These are phyloP conservation scores for Gynandropsis gynandra DNA, from an alignment of 345 rosid genomes.

Conservation along the genomic window DNA sequence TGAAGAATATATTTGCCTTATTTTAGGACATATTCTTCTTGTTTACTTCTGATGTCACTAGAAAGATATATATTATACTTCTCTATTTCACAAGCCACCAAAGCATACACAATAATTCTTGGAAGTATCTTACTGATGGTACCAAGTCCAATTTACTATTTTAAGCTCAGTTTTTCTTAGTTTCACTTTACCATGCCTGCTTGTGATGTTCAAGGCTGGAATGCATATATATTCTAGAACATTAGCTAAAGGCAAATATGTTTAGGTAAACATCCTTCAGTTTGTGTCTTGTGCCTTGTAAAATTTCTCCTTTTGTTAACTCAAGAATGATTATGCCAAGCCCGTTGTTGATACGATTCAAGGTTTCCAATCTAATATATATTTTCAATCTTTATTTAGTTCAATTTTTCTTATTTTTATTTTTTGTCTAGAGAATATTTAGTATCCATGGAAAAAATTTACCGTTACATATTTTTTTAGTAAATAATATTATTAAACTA, in stretches of 20 bases:
- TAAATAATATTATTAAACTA: no score
- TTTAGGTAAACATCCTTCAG: conserved; percentile 48
- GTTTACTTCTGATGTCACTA: no score
- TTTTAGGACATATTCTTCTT: no score
- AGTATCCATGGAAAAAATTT: no score
- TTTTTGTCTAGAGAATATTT: no score
- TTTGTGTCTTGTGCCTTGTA: background rate
- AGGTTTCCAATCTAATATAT: no score
- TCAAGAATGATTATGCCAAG: no score
- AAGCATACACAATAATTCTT: background rate
- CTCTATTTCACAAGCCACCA: background rate
- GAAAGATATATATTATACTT: no score
- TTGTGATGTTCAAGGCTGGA: conserved; percentile 57
- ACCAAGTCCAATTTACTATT: background rate
- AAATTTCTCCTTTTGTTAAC: conserved; percentile 7
- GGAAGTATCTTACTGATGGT: conserved; percentile 1
- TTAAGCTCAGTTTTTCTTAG: background rate
- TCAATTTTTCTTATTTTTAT: no score
- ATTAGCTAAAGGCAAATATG: conserved; percentile 88
- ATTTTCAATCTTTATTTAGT: no score
- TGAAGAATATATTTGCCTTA: background rate
- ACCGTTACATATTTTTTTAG: no score
- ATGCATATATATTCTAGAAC: conserved; percentile 93
- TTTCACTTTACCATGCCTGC: conserved; percentile 6
- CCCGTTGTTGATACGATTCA: no score